phyloP scores from a whole-genome alignment of 805 yeast genomes.

The Barnettozyma siamensis region DNA sequence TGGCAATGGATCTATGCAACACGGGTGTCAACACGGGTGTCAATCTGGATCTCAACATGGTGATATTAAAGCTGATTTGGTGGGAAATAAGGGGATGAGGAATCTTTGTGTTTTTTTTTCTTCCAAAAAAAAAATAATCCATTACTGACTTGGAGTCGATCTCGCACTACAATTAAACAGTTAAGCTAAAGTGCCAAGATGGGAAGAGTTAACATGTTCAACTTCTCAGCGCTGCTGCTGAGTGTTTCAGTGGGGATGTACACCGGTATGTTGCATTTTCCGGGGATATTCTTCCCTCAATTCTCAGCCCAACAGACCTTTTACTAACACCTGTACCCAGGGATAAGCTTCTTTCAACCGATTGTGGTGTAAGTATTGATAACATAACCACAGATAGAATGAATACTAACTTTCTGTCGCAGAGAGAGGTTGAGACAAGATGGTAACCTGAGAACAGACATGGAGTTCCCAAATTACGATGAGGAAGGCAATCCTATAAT shows the following conservation, averaged over 20 bases:
- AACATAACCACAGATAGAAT: not conserved
- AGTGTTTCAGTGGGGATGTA: slow-evolving; percentile 37
- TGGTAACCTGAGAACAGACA: slow-evolving; percentile 57
- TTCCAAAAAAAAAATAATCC: not conserved
- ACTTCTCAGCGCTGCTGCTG: slow-evolving; percentile 21
- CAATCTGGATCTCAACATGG: too few species aligned
- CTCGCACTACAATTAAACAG: not conserved
- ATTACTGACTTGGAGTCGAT: not conserved
- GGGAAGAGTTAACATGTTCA: slow-evolving; percentile 26
- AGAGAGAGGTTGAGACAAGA: slow-evolving; percentile 62
- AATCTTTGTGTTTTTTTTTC: too few species aligned
- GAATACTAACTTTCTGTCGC: slow-evolving; percentile 6
- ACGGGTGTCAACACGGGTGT: not conserved
- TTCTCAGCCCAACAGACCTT: not conserved
- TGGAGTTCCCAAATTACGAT: slow-evolving; percentile 49
- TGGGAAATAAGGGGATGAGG: too few species aligned
- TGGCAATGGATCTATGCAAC: slow-evolving; percentile 14
- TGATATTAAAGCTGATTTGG: too few species aligned
- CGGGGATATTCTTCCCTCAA: not conserved
- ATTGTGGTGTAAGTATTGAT: slow-evolving; percentile 48
- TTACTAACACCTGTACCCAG: slow-evolving; percentile 22
- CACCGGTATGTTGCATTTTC: slow-evolving; percentile 27
- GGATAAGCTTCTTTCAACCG: slow-evolving; percentile 69
- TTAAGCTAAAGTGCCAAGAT: slow-evolving; percentile 3
- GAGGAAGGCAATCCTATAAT: slow-evolving; percentile 34